A percentile compares a stretch with the other conserved stretches of the same genome.
phyloP scores from a whole-genome alignment of 164 flowering plant species.

The Chloranthus sessilifolius region DNA sequence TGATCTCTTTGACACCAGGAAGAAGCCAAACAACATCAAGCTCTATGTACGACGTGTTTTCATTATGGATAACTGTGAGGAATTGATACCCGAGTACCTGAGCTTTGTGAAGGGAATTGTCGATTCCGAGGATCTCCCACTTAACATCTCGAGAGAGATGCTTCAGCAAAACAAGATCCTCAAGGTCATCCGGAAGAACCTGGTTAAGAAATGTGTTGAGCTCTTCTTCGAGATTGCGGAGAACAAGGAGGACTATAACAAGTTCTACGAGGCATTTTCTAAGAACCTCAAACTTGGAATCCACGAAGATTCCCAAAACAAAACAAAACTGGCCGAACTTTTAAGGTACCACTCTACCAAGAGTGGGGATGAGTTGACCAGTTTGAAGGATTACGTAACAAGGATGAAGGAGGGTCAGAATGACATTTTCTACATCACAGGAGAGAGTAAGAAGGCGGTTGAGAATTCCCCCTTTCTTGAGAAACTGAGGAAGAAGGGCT shows the following conservation, averaged over 20 bases:
- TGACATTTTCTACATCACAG: neutral
- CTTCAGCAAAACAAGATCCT: constrained; percentile 1
- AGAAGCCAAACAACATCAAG: constrained; percentile 3
- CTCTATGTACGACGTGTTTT: neutral
- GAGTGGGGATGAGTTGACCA: neutral
- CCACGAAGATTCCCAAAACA: neutral
- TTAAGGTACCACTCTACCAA: neutral
- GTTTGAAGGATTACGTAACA: constrained; percentile 8
- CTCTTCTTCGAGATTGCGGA: constrained; percentile 2
- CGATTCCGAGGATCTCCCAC: neutral
- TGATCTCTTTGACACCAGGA: constrained; percentile 2
- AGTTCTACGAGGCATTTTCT: constrained; percentile 4
- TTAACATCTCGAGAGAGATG: neutral
- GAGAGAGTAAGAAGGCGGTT: neutral
- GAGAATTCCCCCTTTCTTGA: constrained; percentile 5
- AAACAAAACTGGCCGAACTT: neutral
- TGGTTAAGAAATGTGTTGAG: constrained; percentile 7
- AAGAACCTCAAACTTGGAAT: constrained; percentile 3
- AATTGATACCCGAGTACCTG: neutral
- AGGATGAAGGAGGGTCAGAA: neutral
- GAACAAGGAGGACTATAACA: constrained; percentile 2
- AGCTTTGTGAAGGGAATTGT: constrained; percentile 3
- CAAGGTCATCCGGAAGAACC: constrained; percentile 1
- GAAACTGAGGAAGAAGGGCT: constrained; percentile 1
- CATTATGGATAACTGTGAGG: constrained; percentile 4